Evolutionary conservation across 2,329 filamentous ascomycete species (phyloP).

Genomic region (Neonectria faginata): DNA sequence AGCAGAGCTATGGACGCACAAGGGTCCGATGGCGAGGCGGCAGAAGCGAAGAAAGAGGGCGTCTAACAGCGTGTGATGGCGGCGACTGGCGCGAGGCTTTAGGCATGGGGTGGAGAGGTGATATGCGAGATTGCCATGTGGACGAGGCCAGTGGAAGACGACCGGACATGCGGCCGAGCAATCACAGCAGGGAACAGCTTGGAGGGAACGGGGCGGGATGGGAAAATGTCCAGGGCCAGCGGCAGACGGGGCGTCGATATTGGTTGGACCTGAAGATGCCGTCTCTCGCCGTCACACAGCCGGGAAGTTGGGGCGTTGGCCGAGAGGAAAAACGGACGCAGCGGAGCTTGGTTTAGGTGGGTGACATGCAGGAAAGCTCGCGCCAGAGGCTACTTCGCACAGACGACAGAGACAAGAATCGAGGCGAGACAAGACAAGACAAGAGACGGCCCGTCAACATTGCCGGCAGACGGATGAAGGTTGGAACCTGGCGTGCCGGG

Average conservation of each 20-base stretch:
- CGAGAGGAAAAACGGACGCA: slow-evolving; percentile 36
- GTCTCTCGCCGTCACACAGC: slow-evolving; percentile 45
- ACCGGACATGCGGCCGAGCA: slow-evolving; percentile 35
- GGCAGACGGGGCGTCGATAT: slow-evolving; percentile 64
- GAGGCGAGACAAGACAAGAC: neutral
- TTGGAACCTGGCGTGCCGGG: slow-evolving; percentile 7
- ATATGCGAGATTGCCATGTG: slow-evolving; percentile 49
- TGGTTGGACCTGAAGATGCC: slow-evolving; percentile 56
- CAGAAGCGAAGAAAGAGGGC: slow-evolving; percentile 28
- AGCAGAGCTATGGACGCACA: slow-evolving; percentile 35
- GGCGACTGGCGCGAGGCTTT: slow-evolving; percentile 30
- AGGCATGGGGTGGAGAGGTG: slow-evolving; percentile 34
- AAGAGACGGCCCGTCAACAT: neutral
- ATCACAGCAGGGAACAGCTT: slow-evolving; percentile 38
- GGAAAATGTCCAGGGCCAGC: slow-evolving; percentile 51
- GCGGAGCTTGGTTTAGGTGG: slow-evolving; percentile 38
- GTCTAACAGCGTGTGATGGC: slow-evolving; percentile 31
- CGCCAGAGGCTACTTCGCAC: slow-evolving; percentile 16
- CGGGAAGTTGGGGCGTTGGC: slow-evolving; percentile 35
- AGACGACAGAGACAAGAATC: neutral
- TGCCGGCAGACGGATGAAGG: slow-evolving; percentile 4
- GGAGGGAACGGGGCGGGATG: slow-evolving; percentile 26
- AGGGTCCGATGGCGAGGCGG: slow-evolving; percentile 36
- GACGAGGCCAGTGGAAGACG: slow-evolving; percentile 32
- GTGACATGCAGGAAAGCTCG: slow-evolving; percentile 44